Percentiles rank a stretch among this genome's conserved stretches.
Evolutionary conservation across 2,329 filamentous ascomycete genomes (phyloP).

Genomic region (Cladosporium cucumerinum): DNA sequence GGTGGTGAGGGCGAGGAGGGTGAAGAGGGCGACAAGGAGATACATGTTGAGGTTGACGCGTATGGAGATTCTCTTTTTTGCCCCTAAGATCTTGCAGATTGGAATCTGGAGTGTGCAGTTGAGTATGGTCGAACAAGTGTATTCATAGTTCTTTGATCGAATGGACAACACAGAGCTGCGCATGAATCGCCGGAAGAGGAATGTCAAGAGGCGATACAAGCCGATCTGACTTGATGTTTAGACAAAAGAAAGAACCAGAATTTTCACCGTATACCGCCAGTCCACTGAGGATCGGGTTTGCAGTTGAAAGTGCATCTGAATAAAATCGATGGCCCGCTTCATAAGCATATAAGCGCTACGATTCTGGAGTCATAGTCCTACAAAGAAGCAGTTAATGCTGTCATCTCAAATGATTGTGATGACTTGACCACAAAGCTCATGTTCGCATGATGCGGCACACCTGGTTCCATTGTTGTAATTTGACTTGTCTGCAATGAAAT

Average conservation of each 20-base stretch:
- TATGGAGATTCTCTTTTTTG: no score
- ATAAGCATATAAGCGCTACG: background rate
- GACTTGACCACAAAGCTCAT: background rate
- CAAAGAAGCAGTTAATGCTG: background rate
- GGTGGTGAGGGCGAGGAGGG: background rate
- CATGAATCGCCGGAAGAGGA: background rate
- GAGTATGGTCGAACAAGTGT: no score
- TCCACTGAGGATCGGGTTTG: background rate
- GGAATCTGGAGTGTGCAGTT: no score
- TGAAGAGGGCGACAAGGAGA: background rate
- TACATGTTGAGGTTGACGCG: background rate
- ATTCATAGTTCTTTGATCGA: background rate
- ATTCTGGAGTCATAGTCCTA: background rate
- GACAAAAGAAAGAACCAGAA: background rate
- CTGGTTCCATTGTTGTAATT: background rate
- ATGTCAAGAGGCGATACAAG: no score
- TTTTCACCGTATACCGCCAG: background rate
- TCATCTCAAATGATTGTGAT: background rate
- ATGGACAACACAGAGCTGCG: background rate
- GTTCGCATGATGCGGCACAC: background rate
- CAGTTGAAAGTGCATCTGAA: background rate
- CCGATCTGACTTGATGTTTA: background rate
- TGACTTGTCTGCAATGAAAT: background rate
- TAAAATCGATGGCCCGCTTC: background rate
- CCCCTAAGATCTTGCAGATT: no score